Evolutionary conservation across 208 protist species (phyloP).

Genomic region (Trypanosoma cruzi): DNA sequence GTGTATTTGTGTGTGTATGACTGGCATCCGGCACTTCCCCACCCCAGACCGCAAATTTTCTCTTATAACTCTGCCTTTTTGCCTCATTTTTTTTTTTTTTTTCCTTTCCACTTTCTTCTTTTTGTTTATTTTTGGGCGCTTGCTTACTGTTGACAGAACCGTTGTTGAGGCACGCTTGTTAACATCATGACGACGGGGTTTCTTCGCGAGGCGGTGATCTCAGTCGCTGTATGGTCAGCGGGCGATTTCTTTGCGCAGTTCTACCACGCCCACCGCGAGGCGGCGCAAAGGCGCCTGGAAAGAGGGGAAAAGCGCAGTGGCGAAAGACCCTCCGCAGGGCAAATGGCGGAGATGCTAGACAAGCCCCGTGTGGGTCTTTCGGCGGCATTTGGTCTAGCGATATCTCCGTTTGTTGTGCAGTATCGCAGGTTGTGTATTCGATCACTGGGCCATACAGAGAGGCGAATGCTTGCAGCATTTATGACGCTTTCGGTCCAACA

Average conservation of each 20-base stretch:
- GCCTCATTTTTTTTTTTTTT: not conserved
- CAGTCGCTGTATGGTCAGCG: constrained; percentile 35
- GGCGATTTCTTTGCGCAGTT: constrained; percentile 83
- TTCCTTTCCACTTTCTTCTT: constrained; percentile 8
- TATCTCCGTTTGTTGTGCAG: constrained; percentile 27
- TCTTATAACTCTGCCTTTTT: not conserved
- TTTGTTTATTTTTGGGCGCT: not conserved
- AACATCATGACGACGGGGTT: constrained; percentile 1
- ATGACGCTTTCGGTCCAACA: constrained; percentile 65
- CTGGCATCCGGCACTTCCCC: not conserved
- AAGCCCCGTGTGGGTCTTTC: constrained; percentile 42
- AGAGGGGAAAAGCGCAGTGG: constrained; percentile 40
- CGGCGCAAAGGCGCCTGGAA: constrained; percentile 37
- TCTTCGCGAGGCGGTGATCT: constrained; percentile 13
- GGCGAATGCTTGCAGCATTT: constrained; percentile 36
- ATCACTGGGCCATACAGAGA: constrained; percentile 36
- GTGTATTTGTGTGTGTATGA: not conserved
- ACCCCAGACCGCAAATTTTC: not conserved
- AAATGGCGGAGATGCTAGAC: constrained; percentile 70
- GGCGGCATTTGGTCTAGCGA: constrained; percentile 49
- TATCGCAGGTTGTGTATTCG: constrained; percentile 32
- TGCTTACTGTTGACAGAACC: not conserved
- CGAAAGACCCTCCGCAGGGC: constrained; percentile 32
- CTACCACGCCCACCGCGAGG: constrained; percentile 58
- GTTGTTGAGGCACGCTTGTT: not conserved